A percentile compares a stretch with the other conserved stretches of the same genome.
Conservation (phyloP, 2,329 filamentous ascomycete genomes). For the Myriangium duriaei region DNA sequence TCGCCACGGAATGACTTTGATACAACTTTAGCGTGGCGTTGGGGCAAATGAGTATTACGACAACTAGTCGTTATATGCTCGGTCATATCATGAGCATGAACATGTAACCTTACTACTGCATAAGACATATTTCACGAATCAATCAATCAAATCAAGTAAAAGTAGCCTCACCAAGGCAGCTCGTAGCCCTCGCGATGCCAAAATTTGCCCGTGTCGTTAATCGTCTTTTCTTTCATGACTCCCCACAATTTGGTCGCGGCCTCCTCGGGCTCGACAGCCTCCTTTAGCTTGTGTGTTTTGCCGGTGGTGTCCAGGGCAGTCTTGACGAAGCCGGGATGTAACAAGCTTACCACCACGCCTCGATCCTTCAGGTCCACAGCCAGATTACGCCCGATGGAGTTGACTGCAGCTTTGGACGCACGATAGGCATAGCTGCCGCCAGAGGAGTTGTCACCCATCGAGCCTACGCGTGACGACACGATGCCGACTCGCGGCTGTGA, state of each 20-base stretch:
- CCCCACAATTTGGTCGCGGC: constrained; percentile 33
- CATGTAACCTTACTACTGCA: no score
- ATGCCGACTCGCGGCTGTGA: constrained; percentile 26
- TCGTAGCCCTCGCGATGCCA: constrained; percentile 34
- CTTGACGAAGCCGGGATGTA: constrained; percentile 34
- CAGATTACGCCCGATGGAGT: constrained; percentile 32
- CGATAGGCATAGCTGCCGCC: constrained; percentile 35
- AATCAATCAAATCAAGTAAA: no score
- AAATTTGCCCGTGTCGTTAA: constrained; percentile 32
- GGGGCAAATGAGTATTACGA: no score
- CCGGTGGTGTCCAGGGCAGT: constrained; percentile 25
- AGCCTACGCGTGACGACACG: constrained; percentile 32
- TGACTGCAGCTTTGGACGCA: constrained; percentile 33
- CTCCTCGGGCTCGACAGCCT: constrained; percentile 33
- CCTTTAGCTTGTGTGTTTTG: constrained; percentile 17
- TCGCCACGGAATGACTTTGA: no score
- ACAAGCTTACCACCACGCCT: constrained; percentile 28
- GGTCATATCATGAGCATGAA: no score
- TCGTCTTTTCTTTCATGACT: constrained; percentile 27
- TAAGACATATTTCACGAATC: no score
- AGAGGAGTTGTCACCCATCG: constrained; percentile 30
- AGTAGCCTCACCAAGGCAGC: constrained; percentile 34
- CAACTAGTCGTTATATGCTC: no score
- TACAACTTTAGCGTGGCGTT: no score
- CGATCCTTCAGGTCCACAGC: constrained; percentile 29